Evolutionary conservation across 441 rosid species (phyloP).

Genomic region (Pelargonium fulgidum): DNA sequence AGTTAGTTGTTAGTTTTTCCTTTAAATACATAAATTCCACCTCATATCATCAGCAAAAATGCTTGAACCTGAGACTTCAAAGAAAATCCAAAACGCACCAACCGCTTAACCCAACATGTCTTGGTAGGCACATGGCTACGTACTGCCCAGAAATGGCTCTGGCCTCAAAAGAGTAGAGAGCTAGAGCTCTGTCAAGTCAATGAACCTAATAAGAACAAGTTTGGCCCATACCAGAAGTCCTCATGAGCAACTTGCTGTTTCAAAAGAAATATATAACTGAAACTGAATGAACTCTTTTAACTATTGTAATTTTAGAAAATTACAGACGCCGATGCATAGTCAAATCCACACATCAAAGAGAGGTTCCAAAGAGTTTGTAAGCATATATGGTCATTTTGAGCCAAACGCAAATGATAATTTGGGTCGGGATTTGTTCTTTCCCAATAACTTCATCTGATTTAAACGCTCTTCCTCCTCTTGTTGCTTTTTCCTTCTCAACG

Average conservation of each 20-base stretch:
- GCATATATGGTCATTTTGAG: constrained; percentile 45
- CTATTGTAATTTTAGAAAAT: not conserved
- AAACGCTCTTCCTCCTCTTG: constrained; percentile 86
- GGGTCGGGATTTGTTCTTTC: constrained; percentile 87
- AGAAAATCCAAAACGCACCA: too few species aligned
- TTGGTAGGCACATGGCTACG: too few species aligned
- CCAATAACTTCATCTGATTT: constrained; percentile 82
- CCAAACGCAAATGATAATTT: constrained; percentile 83
- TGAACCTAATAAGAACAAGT: too few species aligned
- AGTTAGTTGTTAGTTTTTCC: too few species aligned
- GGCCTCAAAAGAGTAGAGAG: too few species aligned
- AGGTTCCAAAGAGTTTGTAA: not conserved
- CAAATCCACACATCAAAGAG: not conserved
- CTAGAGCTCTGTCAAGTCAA: too few species aligned
- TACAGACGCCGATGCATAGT: not conserved
- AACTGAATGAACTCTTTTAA: not conserved
- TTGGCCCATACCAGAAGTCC: too few species aligned
- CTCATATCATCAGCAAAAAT: too few species aligned
- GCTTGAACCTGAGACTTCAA: too few species aligned
- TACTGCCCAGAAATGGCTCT: too few species aligned
- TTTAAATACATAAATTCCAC: too few species aligned
- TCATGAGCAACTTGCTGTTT: not conserved
- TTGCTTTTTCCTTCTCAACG: constrained; percentile 66
- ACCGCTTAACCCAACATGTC: too few species aligned
- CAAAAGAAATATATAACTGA: not conserved